Evolutionary conservation across 768 basidiomycete species (phyloP).

Genomic region (Roridomyces roridus): DNA sequence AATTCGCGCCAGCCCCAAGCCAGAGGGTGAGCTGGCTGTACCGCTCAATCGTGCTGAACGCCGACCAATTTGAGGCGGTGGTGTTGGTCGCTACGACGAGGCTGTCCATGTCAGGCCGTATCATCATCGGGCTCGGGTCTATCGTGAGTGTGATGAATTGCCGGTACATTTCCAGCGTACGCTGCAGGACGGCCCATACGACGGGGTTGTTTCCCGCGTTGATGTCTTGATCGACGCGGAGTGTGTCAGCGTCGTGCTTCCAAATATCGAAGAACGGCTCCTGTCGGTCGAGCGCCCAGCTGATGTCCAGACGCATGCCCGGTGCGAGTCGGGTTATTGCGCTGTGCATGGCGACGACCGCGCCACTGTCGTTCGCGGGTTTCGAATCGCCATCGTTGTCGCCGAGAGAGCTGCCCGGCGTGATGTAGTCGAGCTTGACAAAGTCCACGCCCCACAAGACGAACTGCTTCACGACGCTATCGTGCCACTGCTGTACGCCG

Average conservation of each 20-base stretch:
- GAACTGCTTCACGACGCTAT: constrained; percentile 15
- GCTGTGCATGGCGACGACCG: constrained; percentile 9
- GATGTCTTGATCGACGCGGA: constrained; percentile 20
- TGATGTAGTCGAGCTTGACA: constrained; percentile 21
- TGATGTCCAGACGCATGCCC: constrained; percentile 21
- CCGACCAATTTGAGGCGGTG: background rate
- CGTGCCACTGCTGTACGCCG: constrained; percentile 16
- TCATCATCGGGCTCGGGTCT: constrained; percentile 2
- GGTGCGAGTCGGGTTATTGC: constrained; percentile 9
- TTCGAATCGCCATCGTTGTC: constrained; percentile 10
- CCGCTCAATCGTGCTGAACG: background rate
- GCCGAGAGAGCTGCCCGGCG: constrained; percentile 4
- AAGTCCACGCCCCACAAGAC: constrained; percentile 18
- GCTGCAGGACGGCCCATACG: constrained; percentile 13
- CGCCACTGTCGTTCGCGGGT: constrained; percentile 2
- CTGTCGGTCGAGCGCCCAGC: constrained; percentile 16
- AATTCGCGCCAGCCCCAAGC: constrained; percentile 11
- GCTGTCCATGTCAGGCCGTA: constrained; percentile 19
- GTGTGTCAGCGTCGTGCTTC: constrained; percentile 8
- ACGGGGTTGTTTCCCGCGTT: constrained; percentile 4
- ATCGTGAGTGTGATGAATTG: constrained; percentile 12
- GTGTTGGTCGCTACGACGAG: constrained; percentile 1
- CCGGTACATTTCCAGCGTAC: constrained; percentile 15
- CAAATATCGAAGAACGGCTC: constrained; percentile 8
- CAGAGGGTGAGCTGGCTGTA: constrained; percentile 8